These are phyloP conservation scores for Ceriops zippeliana DNA, from an alignment of 345 rosid genomes.

Conservation along the genomic window DNA sequence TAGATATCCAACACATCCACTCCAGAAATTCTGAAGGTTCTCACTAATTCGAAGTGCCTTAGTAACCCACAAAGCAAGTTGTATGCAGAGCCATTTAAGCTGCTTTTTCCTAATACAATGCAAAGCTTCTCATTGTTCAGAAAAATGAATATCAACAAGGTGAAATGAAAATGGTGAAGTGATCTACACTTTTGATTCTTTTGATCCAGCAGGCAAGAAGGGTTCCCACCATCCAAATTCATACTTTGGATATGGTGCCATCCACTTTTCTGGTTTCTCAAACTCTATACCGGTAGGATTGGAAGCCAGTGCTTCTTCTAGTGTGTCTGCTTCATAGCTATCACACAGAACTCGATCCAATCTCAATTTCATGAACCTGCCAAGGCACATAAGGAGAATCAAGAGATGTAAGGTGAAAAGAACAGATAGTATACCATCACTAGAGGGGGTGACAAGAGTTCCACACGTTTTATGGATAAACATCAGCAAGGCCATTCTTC, in stretches of 20 bases:
- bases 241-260: constrained; percentile 89
- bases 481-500: too few species aligned
- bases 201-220: constrained; percentile 57
- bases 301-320: constrained; percentile 79
- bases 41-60: neutral
- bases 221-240: constrained; percentile 93
- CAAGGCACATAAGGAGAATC: constrained; percentile 7
- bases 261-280: constrained; percentile 80
- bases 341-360: constrained; percentile 86
- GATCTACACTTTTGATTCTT: constrained; percentile 50
- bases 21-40: neutral
- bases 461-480: neutral
- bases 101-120: constrained; percentile 2
- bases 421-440: neutral
- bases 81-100: neutral
- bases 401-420: constrained; percentile 6
- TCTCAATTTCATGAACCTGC: constrained; percentile 95
- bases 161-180: constrained; percentile 8
- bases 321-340: constrained; percentile 57
- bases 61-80: neutral
- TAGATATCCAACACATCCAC: neutral
- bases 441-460: neutral
- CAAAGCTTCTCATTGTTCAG: neutral
- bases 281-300: constrained; percentile 63
- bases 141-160: neutral